Percentiles rank a stretch among this genome's conserved stretches.
Evolutionary conservation across 2,329 filamentous ascomycete species (phyloP).

Genomic region (Ophiostoma tasmaniense): DNA sequence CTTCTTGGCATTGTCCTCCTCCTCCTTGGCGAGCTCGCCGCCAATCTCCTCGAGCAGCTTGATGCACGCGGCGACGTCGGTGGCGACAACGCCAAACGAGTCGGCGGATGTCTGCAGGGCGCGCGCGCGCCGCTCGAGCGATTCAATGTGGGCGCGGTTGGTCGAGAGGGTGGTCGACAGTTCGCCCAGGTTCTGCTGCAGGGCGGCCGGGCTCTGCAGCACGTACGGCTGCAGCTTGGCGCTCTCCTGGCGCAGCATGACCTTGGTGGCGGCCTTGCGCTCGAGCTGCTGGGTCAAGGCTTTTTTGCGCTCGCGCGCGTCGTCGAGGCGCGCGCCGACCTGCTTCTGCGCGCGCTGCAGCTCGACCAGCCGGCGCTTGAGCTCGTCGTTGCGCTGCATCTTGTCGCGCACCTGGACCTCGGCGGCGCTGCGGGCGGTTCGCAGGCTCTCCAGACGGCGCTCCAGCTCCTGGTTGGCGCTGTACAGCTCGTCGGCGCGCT

Average conservation of each 20-base stretch:
- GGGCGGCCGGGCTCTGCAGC: slow-evolving; percentile 72
- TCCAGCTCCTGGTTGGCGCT: slow-evolving; percentile 83
- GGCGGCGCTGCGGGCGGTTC: slow-evolving; percentile 67
- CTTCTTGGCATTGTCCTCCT: slow-evolving; percentile 77
- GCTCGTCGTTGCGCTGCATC: slow-evolving; percentile 73
- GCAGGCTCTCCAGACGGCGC: slow-evolving; percentile 69
- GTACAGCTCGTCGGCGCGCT: slow-evolving; percentile 78
- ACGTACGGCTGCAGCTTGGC: slow-evolving; percentile 88
- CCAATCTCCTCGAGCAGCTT: slow-evolving; percentile 84
- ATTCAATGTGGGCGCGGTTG: slow-evolving; percentile 79
- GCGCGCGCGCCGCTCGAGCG: slow-evolving; percentile 76
- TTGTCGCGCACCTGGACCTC: slow-evolving; percentile 78
- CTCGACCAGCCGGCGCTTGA: slow-evolving; percentile 74
- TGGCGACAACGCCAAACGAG: slow-evolving; percentile 73
- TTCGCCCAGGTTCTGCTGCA: slow-evolving; percentile 76
- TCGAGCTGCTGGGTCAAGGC: slow-evolving; percentile 65
- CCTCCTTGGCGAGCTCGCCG: slow-evolving; percentile 77
- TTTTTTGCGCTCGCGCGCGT: slow-evolving; percentile 70
- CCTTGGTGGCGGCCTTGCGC: slow-evolving; percentile 59
- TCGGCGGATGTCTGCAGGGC: slow-evolving; percentile 87
- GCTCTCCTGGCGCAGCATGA: slow-evolving; percentile 73
- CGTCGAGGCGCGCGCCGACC: slow-evolving; percentile 73
- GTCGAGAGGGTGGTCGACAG: slow-evolving; percentile 67
- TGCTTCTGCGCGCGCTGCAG: slow-evolving; percentile 73
- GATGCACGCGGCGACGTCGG: slow-evolving; percentile 80